phyloP scores from a whole-genome alignment of 2,329 filamentous ascomycete genomes.

The Sclerotinia sclerotiorum region DNA sequence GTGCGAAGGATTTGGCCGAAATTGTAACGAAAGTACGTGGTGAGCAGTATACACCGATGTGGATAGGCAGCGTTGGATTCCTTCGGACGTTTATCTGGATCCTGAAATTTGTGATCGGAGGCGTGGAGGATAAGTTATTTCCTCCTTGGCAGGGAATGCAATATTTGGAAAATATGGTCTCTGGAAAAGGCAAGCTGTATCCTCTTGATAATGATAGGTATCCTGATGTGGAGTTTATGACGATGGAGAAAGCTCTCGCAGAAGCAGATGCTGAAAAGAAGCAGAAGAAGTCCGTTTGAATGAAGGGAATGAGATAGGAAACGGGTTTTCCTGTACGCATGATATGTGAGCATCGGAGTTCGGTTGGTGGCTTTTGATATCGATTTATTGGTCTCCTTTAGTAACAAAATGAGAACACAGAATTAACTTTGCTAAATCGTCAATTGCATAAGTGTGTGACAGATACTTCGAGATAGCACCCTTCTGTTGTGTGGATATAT shows the following conservation, averaged over 20 bases:
- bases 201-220: constrained; percentile 25
- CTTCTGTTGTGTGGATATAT: not conserved
- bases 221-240: constrained; percentile 21
- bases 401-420: not conserved
- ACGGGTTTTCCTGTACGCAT: not conserved
- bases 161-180: constrained; percentile 25
- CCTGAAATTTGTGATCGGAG: constrained; percentile 22
- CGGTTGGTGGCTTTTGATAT: no score
- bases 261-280: constrained; percentile 20
- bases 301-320: not conserved
- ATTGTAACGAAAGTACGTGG: constrained; percentile 22
- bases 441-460: not conserved
- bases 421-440: not conserved
- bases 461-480: not conserved
- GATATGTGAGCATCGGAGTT: not conserved
- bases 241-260: constrained; percentile 19
- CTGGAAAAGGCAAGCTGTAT: constrained; percentile 22
- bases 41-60: constrained; percentile 23
- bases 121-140: constrained; percentile 4
- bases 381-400: not conserved
- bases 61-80: constrained; percentile 23
- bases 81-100: constrained; percentile 19
- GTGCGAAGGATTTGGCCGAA: constrained; percentile 20
- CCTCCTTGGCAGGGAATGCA: constrained; percentile 26
- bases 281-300: not conserved